Evolutionary conservation across 2,329 filamentous ascomycete species (phyloP), one percentile per base, ranked within the genome.

Genomic region (Beauveria pseudobassiana): DNA sequence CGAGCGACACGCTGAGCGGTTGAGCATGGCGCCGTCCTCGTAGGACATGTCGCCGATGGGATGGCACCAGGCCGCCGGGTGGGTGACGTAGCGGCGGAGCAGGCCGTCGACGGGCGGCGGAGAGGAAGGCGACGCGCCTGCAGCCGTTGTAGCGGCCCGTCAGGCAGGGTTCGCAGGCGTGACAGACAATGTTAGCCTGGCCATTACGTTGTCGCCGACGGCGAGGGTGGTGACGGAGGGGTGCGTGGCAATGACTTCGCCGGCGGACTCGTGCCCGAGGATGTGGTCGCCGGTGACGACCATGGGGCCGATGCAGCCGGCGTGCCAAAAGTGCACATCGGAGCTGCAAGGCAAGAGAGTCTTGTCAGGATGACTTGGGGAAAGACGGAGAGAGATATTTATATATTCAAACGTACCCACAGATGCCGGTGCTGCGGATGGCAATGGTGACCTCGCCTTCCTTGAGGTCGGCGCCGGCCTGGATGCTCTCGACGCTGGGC

Each of bases 321-420:
- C 89, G 73, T 96, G 91, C 93, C 93, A 98, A 80, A 98, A 98
- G 78, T 98, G 93, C 62, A 98, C 88, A 75, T 97, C 93, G 64
- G 91, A 96, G 62, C 90, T 93, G 69, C 57, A 10, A 48, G 63
- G 63, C n/a, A 66, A 38, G 57, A 53, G 18, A 12, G 8, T 8
- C 1, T 65, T 52, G 46, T 46, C 12, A 48, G 38, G 34, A 38
- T 38, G 12, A 12, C 5, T 22, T 12, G 45, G n/a, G 7, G 42
- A 53, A n/a, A 50, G 28, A 43, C 2, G 3, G 16, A 49, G n/a
- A 9, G 43, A 57, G 45, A 20, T 12, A 46, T 49, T 59, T 34
- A 40, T 10, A 16, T 3, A 28, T 38, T 46, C 34, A 8, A 46
- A 73, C 76, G 68, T 80, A 95, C 85, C 93, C 93, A 81, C 95